Conservation (phyloP, 2,329 filamentous ascomycete species). For the Aurifilum marmelostoma region DNA sequence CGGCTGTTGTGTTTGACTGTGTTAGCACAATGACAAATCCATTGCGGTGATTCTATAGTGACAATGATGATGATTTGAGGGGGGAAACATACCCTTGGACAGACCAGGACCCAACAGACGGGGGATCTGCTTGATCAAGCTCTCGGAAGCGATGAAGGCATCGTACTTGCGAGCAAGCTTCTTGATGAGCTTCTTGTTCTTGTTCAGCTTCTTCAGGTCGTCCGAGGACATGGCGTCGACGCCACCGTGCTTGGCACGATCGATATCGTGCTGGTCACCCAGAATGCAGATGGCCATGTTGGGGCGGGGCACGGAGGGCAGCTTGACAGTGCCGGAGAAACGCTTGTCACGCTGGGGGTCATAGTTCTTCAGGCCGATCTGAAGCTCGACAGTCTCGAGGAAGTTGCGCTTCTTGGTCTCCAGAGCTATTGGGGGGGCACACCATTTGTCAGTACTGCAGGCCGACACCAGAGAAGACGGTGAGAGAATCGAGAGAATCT, state of each 20-base stretch:
- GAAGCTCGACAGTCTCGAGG: constrained; percentile 75
- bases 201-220: constrained; percentile 99
- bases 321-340: constrained; percentile 99
- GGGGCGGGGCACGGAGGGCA: constrained; percentile 88
- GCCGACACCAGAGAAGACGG: neutral
- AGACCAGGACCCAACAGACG: constrained; percentile 99
- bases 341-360: constrained; percentile 99
- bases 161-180: constrained; percentile 99
- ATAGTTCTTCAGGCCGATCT: constrained; percentile 68
- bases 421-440: constrained; percentile 23
- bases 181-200: constrained; percentile 99
- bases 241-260: constrained; percentile 98
- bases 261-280: constrained; percentile 91
- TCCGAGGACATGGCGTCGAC: constrained; percentile 98
- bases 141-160: constrained; percentile 96
- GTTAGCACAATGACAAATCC: neutral
- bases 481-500: neutral
- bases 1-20: constrained; percentile 62
- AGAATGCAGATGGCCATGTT: constrained; percentile 84
- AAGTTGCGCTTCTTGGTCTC: constrained; percentile 99
- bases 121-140: constrained; percentile 99
- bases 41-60: neutral
- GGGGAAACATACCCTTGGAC: constrained; percentile 72
- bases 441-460: neutral
- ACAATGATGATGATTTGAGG: neutral